Evolutionary conservation across 2,329 filamentous ascomycete genomes (phyloP).

Genomic region (Ophiocordyceps camponoti-leonardi): DNA sequence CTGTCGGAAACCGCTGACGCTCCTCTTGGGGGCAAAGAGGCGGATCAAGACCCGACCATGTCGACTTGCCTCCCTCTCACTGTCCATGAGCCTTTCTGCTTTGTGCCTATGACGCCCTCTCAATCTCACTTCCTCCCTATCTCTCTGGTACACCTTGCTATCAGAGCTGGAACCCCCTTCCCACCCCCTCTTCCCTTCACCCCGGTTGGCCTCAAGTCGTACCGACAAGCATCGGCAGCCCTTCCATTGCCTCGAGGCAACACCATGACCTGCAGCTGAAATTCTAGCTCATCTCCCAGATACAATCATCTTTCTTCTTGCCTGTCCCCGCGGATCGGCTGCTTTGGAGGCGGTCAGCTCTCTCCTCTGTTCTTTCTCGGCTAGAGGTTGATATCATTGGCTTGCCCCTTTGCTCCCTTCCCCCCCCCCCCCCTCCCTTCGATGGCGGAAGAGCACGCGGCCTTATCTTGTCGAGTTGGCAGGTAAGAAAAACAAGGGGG

Average conservation of each 20-base stretch:
- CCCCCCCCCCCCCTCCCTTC: too few relatives aligned
- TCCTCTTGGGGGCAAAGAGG: not conserved
- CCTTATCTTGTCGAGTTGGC: not conserved
- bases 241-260: not conserved
- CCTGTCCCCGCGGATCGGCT: slow-evolving; percentile 2
- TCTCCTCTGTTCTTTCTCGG: slow-evolving; percentile 1
- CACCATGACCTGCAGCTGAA: slow-evolving; percentile 3
- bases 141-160: not conserved
- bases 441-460: not conserved
- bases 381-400: slow-evolving; percentile 3
- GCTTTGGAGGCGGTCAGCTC: slow-evolving; percentile 1
- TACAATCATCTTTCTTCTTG: not conserved
- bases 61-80: too few relatives aligned
- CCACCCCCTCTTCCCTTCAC: not conserved
- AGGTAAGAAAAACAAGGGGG: not conserved
- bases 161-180: not conserved
- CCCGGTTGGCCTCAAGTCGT: slow-evolving; percentile 3
- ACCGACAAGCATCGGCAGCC: slow-evolving; percentile 4
- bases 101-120: not conserved
- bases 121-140: too few relatives aligned
- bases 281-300: slow-evolving; percentile 1
- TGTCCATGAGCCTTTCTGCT: not conserved
- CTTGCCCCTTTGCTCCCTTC: not conserved
- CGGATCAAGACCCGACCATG: not conserved
- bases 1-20: not conserved